Evolutionary conservation across 345 rosid species (phyloP).

Genomic region (Melaleuca alternifolia): DNA sequence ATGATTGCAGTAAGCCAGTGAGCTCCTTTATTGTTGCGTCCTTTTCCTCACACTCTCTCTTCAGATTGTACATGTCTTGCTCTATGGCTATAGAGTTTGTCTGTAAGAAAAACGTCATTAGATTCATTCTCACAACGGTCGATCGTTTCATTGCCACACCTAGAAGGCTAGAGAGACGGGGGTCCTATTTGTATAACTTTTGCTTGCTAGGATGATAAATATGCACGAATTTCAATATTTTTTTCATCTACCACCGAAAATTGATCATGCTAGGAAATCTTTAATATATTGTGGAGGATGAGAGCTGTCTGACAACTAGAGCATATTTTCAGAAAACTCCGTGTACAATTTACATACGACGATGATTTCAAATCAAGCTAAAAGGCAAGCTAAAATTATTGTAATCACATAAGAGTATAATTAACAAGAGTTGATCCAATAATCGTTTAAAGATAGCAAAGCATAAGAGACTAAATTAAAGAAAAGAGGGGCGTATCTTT

Average conservation of each 20-base stretch:
- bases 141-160: neutral
- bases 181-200: neutral
- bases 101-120: constrained; percentile 19
- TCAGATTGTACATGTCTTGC: constrained; percentile 57
- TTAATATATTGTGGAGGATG: neutral
- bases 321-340: neutral
- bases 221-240: neutral
- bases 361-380: neutral
- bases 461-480: neutral
- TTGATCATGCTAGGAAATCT: neutral
- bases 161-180: neutral
- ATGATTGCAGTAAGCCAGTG: constrained; percentile 35
- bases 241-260: neutral
- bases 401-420: neutral
- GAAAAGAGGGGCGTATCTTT: neutral
- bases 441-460: neutral
- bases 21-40: constrained; percentile 74
- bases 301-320: neutral
- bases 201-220: neutral
- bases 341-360: neutral
- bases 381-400: neutral
- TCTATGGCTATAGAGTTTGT: constrained; percentile 43
- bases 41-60: constrained; percentile 76
- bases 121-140: neutral
- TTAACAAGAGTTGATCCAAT: neutral